Base-by-base conservation (phyloP, 768 basidiomycete species). In the Phanerodontia chrysosporium region DNA sequence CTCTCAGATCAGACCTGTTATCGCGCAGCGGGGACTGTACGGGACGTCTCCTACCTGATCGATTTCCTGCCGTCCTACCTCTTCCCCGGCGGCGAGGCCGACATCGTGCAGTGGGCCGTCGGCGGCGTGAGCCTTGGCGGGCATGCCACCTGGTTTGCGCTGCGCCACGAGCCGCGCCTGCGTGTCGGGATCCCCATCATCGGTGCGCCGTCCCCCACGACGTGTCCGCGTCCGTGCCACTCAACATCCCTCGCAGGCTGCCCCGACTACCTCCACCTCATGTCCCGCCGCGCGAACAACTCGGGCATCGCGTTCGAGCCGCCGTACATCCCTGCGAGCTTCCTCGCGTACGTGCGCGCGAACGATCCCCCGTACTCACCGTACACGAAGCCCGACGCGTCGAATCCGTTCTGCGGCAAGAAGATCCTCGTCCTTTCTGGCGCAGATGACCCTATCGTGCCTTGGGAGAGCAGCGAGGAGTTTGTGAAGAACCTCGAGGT, bases 101-200 rank as follows among this genome's bases (percentile, higher is more conserved):
- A 65, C 12, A 79, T 95, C 42, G 77, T 73, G 6, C 78, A 83
- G 58, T 97, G 88, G 86, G 83, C 83, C 13, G 76, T 89, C 2
- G 80, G 83, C 0, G 94, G 94, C 0, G 78, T 88, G 63, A 90
- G 88, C 60, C 81, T 97, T 0, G 94, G 93, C 0, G 93, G 92
- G 0, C 92, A 97, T 68, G 80, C 90, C 0, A 78, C 89, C 0
- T 95, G 93, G 92, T 78, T 88, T 29, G 75, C 79, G 1, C 78
- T 92, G 5, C 67, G 67, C 21, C 67, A 78, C 46, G 58, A 59
- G 24, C 36, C 58, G 18, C 45, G 60, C 9, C 39, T 59, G 29
- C 49, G 28, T 29, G 24, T 61, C n/a, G 57, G 49, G 0, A 74
- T 82, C 25, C 79, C 79, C 0, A 81, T 83, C 65, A 83, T 87